Conservation (phyloP, 805 yeast genomes). For the Pachysolen tannophilus region DNA sequence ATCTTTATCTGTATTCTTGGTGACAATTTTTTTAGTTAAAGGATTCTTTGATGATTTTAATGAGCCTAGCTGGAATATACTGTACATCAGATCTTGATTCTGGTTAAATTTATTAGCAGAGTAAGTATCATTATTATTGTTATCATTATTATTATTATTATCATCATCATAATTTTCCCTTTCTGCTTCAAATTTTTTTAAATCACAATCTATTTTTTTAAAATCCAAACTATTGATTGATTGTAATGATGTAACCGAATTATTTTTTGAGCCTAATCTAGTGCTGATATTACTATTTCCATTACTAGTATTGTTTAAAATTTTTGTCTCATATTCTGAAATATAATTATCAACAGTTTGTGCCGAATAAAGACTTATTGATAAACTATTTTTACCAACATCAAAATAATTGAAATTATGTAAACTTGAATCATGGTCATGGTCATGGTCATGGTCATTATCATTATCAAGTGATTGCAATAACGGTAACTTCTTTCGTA, state of each 20-base stretch:
- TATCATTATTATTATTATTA: constrained; percentile 7
- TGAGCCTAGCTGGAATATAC: constrained; percentile 14
- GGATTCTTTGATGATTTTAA: constrained; percentile 16
- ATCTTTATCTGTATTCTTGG: not conserved
- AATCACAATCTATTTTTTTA: not conserved
- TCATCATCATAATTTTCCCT: constrained; percentile 7
- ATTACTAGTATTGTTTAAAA: constrained; percentile 7
- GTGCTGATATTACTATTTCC: too few species aligned
- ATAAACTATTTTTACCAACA: constrained; percentile 8
- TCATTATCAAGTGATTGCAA: not conserved
- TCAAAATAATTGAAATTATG: not conserved
- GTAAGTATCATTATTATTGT: not conserved
- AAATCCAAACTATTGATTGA: not conserved
- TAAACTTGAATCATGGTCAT: not conserved
- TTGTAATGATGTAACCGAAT: not conserved
- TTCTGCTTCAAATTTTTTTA: not conserved
- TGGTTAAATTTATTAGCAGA: constrained; percentile 1
- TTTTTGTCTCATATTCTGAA: constrained; percentile 18
- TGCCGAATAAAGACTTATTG: constrained; percentile 19
- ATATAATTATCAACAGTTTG: constrained; percentile 15
- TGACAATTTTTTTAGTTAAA: constrained; percentile 7
- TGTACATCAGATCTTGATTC: not conserved
- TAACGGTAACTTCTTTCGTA: not conserved
- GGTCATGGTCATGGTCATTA: too few species aligned
- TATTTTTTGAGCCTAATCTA: too few species aligned